Evolutionary conservation across 345 rosid genomes (phyloP), one percentile per base, ranked within the genome.

Genomic region (Noccaea caerulescens): DNA sequence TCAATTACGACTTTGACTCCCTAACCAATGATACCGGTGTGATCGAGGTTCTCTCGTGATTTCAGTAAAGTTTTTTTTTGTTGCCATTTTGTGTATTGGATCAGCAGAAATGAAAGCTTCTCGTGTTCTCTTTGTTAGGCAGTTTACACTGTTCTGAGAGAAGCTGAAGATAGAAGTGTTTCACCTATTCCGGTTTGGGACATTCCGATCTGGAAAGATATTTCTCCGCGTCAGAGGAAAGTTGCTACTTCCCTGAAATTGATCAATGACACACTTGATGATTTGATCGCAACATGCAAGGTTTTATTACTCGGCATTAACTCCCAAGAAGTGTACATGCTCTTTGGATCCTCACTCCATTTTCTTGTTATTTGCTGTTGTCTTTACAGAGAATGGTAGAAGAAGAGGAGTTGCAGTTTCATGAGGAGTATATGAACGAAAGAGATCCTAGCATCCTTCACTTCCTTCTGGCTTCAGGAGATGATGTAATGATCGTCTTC

Each of bases 391-490:
- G 91, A 72, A 77, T 91, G 97, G 97, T 93, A 59, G 97, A 93
- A 13, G 89, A 91, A 82, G 98, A 93, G 78, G 94, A 88, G 81
- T 82, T 88, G 61, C 90, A 88, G 80, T 93, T 93, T 80, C 84
- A 87, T 47, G 96, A 87, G 69, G 96, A 93, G 64, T 93, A 93
- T 73, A 81, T 93, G 90, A 93, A 93, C 14, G 96, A 93, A 74
- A 80, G 88, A 73, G 98, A 93, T 84, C 98, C 98, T 30, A 93
- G 97, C 78, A 93, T 93, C 71, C 98, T 93, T 66, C 98, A 84
- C 81, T 93, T 93, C 77, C 86, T 93, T 61, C 74, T 93, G 78
- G 98, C 97, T 52, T 85, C 96, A 0, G 97, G 96, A 72, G 97
- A 93, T 77, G 97, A 93, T 78, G 97, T 93, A 88, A 60, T 38